Evolutionary conservation across 352 stramenopile species (phyloP).

Genomic region (Plasmopara muralis): DNA sequence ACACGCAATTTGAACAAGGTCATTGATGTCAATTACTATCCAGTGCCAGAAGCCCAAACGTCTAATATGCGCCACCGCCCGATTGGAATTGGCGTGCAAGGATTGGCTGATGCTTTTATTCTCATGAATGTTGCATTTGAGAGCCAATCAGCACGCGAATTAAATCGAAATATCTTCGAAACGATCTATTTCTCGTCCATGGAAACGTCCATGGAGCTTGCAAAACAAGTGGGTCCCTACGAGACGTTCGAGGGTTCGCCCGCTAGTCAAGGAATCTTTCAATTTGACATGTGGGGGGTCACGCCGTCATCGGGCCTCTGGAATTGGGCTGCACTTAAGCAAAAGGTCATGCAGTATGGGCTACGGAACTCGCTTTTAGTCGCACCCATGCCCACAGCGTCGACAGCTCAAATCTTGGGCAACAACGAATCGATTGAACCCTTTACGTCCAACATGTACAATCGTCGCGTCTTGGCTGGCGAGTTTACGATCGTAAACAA

Average conservation of each 20-base stretch:
- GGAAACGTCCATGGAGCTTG: conserved; percentile 94
- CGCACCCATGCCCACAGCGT: conserved; percentile 98
- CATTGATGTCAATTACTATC: conserved; percentile 99
- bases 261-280: conserved; percentile 94
- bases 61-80: conserved; percentile 98
- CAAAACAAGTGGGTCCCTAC: conserved; percentile 92
- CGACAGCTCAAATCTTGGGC: conserved; percentile 98
- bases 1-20: conserved; percentile 98
- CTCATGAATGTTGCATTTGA: conserved; percentile 97
- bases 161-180: conserved; percentile 99
- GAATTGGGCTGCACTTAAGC: conserved; percentile 94
- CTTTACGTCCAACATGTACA: conserved; percentile 99
- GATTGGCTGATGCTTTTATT: conserved; percentile 97
- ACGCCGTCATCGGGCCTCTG: conserved; percentile 87
- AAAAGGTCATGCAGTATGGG: conserved; percentile 91
- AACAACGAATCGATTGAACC: conserved; percentile 99
- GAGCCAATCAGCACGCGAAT: conserved; percentile 77
- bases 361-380: conserved; percentile 99
- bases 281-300: conserved; percentile 99
- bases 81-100: conserved; percentile 98
- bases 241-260: conserved; percentile 95
- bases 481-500: conserved; percentile 99
- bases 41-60: conserved; percentile 78
- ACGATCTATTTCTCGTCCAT: conserved; percentile 98
- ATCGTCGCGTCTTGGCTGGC: conserved; percentile 95